A percentile compares a stretch with the other conserved stretches of the same genome.
Evolutionary conservation across 768 basidiomycete species (phyloP).

Genomic region (Pleurotus giganteus): DNA sequence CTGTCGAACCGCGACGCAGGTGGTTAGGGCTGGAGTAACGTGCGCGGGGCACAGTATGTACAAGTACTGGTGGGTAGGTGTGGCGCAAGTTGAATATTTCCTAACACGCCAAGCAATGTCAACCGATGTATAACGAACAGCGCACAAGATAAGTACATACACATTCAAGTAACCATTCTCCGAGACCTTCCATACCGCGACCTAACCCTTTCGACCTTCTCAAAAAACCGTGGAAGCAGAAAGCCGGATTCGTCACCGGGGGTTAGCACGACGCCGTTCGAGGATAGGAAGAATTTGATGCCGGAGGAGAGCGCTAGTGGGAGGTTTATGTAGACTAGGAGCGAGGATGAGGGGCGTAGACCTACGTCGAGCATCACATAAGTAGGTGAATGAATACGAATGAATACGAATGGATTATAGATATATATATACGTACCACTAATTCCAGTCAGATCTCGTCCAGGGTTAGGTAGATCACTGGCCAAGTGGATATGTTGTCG

Average conservation of each 20-base stretch:
- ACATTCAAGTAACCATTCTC: neutral
- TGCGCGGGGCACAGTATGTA: too few relatives aligned
- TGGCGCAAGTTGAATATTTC: too few relatives aligned
- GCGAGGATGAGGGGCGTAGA: conserved; percentile 50
- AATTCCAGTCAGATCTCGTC: conserved; percentile 36
- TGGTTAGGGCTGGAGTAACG: too few relatives aligned
- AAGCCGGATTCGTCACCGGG: conserved; percentile 58
- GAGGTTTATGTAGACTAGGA: conserved; percentile 68
- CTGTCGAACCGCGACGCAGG: too few relatives aligned
- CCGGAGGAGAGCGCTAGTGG: conserved; percentile 49
- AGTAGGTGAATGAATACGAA: neutral
- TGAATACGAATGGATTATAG: neutral
- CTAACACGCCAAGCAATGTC: too few relatives aligned
- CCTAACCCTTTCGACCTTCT: conserved; percentile 35
- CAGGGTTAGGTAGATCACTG: conserved; percentile 46
- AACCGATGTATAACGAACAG: too few relatives aligned
- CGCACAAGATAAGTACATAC: too few relatives aligned
- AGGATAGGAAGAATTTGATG: conserved; percentile 54
- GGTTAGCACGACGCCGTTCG: conserved; percentile 70
- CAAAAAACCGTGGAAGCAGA: conserved; percentile 52
- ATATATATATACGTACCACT: conserved; percentile 43
- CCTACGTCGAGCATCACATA: neutral
- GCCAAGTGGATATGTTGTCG: conserved; percentile 78
- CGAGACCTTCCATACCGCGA: neutral
- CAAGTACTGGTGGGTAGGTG: too few relatives aligned